These are phyloP conservation scores for Trypanosoma melophagium DNA, from an alignment of 208 protist genomes.

Conservation along the genomic window DNA sequence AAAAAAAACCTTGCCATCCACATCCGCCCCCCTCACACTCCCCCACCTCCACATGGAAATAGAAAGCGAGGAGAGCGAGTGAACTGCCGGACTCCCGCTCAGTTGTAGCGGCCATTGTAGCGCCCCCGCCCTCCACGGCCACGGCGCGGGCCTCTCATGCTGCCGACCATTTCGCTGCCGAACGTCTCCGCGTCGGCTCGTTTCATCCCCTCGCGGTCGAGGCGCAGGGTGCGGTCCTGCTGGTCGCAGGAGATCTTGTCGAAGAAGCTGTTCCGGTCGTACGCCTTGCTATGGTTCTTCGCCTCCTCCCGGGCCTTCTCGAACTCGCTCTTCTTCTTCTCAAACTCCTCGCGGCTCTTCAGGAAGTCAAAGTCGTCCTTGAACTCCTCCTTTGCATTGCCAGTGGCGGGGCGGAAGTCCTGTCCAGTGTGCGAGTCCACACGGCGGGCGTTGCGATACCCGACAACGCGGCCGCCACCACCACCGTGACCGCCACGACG, in stretches of 20 bases:
- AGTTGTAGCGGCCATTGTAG: constrained; percentile 62
- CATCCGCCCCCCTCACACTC: too few species aligned
- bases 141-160: constrained; percentile 56
- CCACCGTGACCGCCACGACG: constrained; percentile 28
- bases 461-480: constrained; percentile 34
- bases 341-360: constrained; percentile 85
- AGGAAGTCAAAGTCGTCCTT: constrained; percentile 90
- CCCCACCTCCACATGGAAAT: too few species aligned
- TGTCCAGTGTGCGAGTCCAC: constrained; percentile 79
- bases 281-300: constrained; percentile 68
- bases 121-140: constrained; percentile 66
- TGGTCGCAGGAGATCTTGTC: constrained; percentile 84
- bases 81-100: not conserved
- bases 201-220: constrained; percentile 80
- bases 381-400: constrained; percentile 75
- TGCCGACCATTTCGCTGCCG: constrained; percentile 81
- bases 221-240: constrained; percentile 53
- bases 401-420: constrained; percentile 69
- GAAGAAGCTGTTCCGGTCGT: constrained; percentile 87
- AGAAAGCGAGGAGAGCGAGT: too few species aligned
- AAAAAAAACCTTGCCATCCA: too few species aligned
- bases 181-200: constrained; percentile 86
- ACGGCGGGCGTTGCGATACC: constrained; percentile 53
- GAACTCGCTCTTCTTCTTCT: constrained; percentile 90
- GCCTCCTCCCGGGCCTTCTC: constrained; percentile 87